Percentiles rank a stretch among this genome's conserved stretches.
phyloP scores from a whole-genome alignment of 164 flowering plant genomes.

The Nymphaea colorata region DNA sequence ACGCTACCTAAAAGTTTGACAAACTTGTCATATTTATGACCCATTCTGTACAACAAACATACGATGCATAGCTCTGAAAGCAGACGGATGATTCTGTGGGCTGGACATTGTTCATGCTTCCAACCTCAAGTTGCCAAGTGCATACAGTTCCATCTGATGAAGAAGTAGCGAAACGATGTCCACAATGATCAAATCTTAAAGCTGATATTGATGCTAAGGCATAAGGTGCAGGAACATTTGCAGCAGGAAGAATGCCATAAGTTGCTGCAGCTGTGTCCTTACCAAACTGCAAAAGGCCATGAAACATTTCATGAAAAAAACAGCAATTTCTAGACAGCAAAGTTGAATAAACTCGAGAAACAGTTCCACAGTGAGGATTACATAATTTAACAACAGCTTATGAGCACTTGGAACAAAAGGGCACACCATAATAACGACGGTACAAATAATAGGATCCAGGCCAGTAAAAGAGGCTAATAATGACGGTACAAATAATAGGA shows the following conservation, averaged over 20 bases:
- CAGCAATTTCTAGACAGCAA: neutral
- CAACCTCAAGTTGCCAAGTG: conserved; percentile 99
- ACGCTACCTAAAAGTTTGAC: too few species aligned
- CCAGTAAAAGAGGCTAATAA: too few species aligned
- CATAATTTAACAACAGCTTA: too few species aligned
- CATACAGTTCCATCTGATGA: conserved; percentile 95
- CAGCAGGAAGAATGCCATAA: conserved; percentile 94
- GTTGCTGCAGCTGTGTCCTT: conserved; percentile 92
- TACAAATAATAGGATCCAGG: too few species aligned
- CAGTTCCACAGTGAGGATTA: too few species aligned
- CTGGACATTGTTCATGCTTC: conserved; percentile 74
- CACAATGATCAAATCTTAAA: conserved; percentile 75
- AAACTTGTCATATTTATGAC: too few species aligned
- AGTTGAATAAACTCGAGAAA: too few species aligned
- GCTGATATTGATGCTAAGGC: conserved; percentile 88
- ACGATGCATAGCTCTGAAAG: conserved; percentile 75
- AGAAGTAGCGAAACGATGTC: conserved; percentile 84
- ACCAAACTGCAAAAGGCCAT: conserved; percentile 56
- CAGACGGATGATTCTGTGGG: conserved; percentile 89
- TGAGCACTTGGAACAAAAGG: too few species aligned
- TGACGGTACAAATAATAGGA: too few species aligned
- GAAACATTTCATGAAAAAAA: conserved; percentile 1
- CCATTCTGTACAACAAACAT: conserved; percentile 16
- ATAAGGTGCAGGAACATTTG: conserved; percentile 93
- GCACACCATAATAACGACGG: too few species aligned